Conservation (phyloP, 176 grass and related monocot species). For the Musa acuminata region DNA sequence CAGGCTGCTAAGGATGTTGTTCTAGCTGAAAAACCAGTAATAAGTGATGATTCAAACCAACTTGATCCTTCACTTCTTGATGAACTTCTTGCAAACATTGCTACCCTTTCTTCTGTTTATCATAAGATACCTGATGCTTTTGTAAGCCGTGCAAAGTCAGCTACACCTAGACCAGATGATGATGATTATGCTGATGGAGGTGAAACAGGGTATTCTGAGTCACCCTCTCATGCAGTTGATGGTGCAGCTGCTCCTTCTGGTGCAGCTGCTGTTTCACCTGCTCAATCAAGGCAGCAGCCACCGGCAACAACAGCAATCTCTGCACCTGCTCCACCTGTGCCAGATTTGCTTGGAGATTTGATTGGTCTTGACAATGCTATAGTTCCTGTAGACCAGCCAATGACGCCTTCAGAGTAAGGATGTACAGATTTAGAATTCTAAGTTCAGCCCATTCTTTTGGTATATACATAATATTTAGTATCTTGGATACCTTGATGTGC, state of each 20-base stretch:
- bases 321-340: conserved; percentile 52
- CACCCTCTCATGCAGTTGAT: conserved; percentile 79
- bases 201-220: conserved; percentile 77
- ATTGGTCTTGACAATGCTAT: conserved; percentile 74
- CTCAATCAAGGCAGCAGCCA: conserved; percentile 31
- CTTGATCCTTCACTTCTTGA: conserved; percentile 86
- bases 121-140: conserved; percentile 95
- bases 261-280: conserved; percentile 44
- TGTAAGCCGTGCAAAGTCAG: conserved; percentile 74
- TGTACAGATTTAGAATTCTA: background rate
- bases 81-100: conserved; percentile 94
- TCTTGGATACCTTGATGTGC: background rate
- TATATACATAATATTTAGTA: too few relatives aligned
- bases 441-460: too few relatives aligned
- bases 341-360: conserved; percentile 92
- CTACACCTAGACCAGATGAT: conserved; percentile 53
- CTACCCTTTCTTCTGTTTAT: conserved; percentile 95
- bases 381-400: conserved; percentile 60
- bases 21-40: conserved; percentile 92
- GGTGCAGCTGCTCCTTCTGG: conserved; percentile 54
- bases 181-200: conserved; percentile 74
- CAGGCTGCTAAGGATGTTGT: conserved; percentile 99
- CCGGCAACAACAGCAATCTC: conserved; percentile 22
- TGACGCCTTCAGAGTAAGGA: conserved; percentile 50
- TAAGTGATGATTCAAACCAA: conserved; percentile 95